A percentile compares a stretch with the other conserved stretches of the same genome.
Evolutionary conservation across 805 yeast genomes (phyloP).

Genomic region (Hanseniaspora valbyensis): DNA sequence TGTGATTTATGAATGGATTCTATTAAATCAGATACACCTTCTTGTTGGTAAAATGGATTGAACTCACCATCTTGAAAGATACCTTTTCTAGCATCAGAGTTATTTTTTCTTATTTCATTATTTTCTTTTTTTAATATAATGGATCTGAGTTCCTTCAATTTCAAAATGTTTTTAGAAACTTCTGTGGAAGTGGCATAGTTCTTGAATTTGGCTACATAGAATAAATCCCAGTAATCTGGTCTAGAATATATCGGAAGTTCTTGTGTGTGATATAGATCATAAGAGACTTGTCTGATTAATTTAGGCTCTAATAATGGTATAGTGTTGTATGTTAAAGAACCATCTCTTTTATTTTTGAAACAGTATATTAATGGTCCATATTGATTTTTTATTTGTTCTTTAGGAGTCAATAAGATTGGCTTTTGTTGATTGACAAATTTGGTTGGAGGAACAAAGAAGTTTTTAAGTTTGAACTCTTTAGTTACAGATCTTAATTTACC

Average conservation of each 20-base stretch:
- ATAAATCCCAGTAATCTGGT: constrained; percentile 79
- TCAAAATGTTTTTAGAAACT: constrained; percentile 63
- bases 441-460: not conserved
- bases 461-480: not conserved
- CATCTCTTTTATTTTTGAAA: constrained; percentile 76
- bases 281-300: constrained; percentile 54
- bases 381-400: constrained; percentile 48
- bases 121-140: constrained; percentile 49
- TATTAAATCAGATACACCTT: constrained; percentile 72
- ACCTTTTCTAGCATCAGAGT: constrained; percentile 43
- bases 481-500: not conserved
- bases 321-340: constrained; percentile 84
- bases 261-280: constrained; percentile 79
- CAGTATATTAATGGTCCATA: constrained; percentile 75
- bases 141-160: constrained; percentile 66
- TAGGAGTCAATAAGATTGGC: constrained; percentile 29
- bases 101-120: constrained; percentile 55
- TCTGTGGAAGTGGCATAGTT: constrained; percentile 53
- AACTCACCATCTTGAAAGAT: constrained; percentile 80
- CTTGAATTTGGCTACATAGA: constrained; percentile 69
- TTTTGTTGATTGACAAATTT: constrained; percentile 1
- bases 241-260: constrained; percentile 65
- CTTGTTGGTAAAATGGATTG: constrained; percentile 84
- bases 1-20: constrained; percentile 24
- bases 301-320: constrained; percentile 43